Evolutionary conservation across 2,329 filamentous ascomycete species (phyloP), one percentile per base, ranked within the genome.

Genomic region (Verticillium zaregamsianum): DNA sequence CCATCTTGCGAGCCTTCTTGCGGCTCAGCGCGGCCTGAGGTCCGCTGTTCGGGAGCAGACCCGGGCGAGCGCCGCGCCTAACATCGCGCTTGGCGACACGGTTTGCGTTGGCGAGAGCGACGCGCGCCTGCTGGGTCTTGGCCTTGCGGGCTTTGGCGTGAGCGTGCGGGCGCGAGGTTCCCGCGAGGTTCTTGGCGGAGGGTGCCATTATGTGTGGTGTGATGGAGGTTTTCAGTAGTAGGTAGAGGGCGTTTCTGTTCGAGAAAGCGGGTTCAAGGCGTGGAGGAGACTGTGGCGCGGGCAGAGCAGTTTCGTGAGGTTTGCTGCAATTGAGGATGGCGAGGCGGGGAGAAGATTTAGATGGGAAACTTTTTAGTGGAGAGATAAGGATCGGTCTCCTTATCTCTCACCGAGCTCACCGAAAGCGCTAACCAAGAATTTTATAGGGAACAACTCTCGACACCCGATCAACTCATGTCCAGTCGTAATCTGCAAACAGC

Each of bases 151-250:
- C 76, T 63, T 77, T 76, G 39, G 81, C 80, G 20, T 76, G 76
- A 45, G 81, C 73, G 15, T 82, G 80, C 77, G 84, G 85, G 69
- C 80, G 80, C 59, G 82, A 85, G 11, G 78, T 77, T 56, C 76
- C 78, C 78, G 86, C 86, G 69, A 83, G 84, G 75, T 85, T 87
- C 66, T 82, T 82, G 67, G 84, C 79, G 57, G 83, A 86, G 17
- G 80, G 79, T 82, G 85, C 86, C 23, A 60, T 71, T 31, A 25
- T 25, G 54, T 55, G n/a, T 40, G 28, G 28, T 40, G 17, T 7
- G 14, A n/a, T 17, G 37, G 14, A 2, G 35, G 28, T 5, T 35
- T 15, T 12, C 12, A 6, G 37, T 2, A 7, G 6, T 40, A 15
- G 37, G 2, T 8, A 7, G 15, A n/a, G 37, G 37, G 15, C 15